Percentiles rank a stretch among this genome's conserved stretches.
These are phyloP conservation scores for Didymosphaeria variabile DNA, from an alignment of 2,329 filamentous ascomycete species.

Conservation along the genomic window DNA sequence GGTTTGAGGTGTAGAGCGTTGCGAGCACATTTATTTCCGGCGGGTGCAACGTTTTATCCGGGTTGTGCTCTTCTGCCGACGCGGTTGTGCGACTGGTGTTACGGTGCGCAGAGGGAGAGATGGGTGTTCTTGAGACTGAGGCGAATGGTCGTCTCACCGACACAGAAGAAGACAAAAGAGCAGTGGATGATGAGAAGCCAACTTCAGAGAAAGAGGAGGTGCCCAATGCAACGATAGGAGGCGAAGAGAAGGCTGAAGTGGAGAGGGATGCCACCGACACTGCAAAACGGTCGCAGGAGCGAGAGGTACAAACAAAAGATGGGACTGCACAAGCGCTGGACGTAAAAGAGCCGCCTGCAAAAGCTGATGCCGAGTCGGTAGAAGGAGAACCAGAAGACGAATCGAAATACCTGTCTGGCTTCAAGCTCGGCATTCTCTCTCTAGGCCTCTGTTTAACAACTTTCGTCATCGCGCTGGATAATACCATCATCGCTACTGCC, in stretches of 20 bases:
- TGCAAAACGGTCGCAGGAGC: slow-evolving; percentile 9
- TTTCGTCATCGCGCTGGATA: slow-evolving; percentile 51
- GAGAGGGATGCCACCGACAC: not conserved
- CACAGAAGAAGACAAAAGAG: slow-evolving; percentile 1
- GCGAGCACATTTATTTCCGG: not conserved
- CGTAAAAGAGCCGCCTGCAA: not conserved
- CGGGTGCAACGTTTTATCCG: slow-evolving; percentile 10
- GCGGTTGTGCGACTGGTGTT: not conserved
- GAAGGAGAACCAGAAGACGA: slow-evolving; percentile 44
- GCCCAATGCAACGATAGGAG: not conserved
- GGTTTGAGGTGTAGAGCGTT: not conserved
- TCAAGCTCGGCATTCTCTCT: slow-evolving; percentile 45
- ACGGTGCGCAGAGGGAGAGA: slow-evolving; percentile 4
- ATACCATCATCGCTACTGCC: slow-evolving; percentile 51
- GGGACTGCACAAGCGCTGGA: slow-evolving; percentile 3
- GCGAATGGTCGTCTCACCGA: not conserved
- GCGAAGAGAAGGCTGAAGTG: not conserved
- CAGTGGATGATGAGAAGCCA: slow-evolving; percentile 6
- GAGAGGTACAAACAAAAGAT: slow-evolving; percentile 1
- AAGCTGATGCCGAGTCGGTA: not conserved
- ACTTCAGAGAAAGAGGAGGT: not conserved
- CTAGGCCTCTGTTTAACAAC: slow-evolving; percentile 47
- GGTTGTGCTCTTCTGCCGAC: slow-evolving; percentile 5
- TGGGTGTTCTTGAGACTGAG: slow-evolving; percentile 4
- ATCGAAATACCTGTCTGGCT: slow-evolving; percentile 45